A percentile compares a stretch with the other conserved stretches of the same genome.
phyloP scores from a whole-genome alignment of 345 rosid genomes.

The Schrenkiella parvula region DNA sequence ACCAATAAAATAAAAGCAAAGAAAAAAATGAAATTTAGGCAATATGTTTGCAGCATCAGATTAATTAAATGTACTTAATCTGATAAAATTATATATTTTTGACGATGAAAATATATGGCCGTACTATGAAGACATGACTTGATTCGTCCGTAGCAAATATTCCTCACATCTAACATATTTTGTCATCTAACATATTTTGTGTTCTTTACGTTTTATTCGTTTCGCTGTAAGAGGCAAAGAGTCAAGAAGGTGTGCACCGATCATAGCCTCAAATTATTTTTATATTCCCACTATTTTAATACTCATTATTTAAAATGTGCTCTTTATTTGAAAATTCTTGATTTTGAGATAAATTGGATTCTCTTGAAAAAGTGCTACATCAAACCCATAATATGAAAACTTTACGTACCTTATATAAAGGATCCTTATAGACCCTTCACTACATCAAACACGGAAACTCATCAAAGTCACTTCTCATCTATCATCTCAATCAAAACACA shows the following conservation, averaged over 20 bases:
- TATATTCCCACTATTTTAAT: not conserved
- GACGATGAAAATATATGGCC: not conserved
- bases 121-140: not conserved
- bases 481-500: not conserved
- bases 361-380: not conserved
- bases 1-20: too few relatives aligned
- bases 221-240: conserved; percentile 8
- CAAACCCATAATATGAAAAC: not conserved
- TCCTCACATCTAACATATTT: conserved; percentile 18
- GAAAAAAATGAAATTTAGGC: not conserved
- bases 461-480: conserved; percentile 15
- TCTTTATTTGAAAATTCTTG: not conserved
- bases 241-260: not conserved
- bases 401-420: conserved; percentile 1
- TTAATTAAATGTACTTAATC: not conserved
- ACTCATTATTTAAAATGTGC: not conserved
- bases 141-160: conserved; percentile 26
- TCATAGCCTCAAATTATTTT: not conserved
- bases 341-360: not conserved
- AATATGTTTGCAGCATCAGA: not conserved
- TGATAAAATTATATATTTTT: not conserved
- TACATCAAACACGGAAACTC: not conserved
- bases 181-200: conserved; percentile 17
- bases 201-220: conserved; percentile 8
- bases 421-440: not conserved